Evolutionary conservation across 2,329 filamentous ascomycete genomes (phyloP), one percentile per base, ranked within the genome.

Genomic region (Colletotrichum tofieldiae): DNA sequence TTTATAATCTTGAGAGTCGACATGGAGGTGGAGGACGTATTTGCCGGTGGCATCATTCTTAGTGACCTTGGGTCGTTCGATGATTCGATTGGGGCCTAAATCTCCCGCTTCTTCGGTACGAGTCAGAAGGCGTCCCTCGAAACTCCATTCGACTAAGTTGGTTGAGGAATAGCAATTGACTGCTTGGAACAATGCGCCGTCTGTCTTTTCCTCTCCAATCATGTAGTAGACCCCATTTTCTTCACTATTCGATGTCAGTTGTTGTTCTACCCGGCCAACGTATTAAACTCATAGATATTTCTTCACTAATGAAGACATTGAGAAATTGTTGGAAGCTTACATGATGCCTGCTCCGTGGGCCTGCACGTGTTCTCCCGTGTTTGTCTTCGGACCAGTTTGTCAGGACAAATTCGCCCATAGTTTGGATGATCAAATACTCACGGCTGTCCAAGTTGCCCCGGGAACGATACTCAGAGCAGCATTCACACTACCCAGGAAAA

Each of bases 21-120:
- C 92, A 77, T 93, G 91, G 84, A 93, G 85, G 84, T 89, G 93
- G 79, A 93, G 81, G n/a, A 93, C 91, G 79, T 91, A 93, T 74
- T 90, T 89, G 7, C 79, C 76, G 0, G 91, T 93, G n/a, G 82
- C 81, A 18, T 90, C 87, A 74, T 93, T 93, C 82, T 89, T 92
- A 6, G 93, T 86, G 5, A 93, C 87, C 80, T 93, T 93, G 3
- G 92, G 92, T 26, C 92, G 82, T 79, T 93, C 91, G 2, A 93
- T 88, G 14, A 93, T 85, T 3, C 91, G 86, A 73, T 85, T 85
- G 0, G 90, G 89, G 0, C 90, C 91, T 0, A 92, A 83, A 72
- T 93, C 91, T 0, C 85, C 89, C 1, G 83, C 86, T 1, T 76
- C 75, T 3, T 79, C 73, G 5, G 87, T 86, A 0, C 84, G 84